Percentiles rank a stretch among this genome's conserved stretches.
Evolutionary conservation across 2,329 filamentous ascomycete species (phyloP).

Genomic region (Cladosporium sp.): DNA sequence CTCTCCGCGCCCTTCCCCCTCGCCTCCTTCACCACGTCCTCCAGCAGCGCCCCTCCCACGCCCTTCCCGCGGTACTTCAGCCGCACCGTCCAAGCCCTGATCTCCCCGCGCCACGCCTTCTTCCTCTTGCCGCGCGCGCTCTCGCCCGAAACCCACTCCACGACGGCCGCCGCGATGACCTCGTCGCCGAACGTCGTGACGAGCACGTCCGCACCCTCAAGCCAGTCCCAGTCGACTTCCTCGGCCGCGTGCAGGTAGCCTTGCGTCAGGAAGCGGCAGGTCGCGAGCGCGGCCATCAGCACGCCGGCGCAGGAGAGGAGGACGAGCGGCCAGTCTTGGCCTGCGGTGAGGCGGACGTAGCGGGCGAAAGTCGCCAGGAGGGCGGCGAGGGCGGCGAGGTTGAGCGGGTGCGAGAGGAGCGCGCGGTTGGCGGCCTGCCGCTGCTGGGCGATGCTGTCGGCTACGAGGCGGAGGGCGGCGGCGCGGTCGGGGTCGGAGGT

Average conservation of each 20-base stretch:
- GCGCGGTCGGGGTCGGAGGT: conserved; percentile 53
- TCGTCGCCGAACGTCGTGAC: conserved; percentile 62
- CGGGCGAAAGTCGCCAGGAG: conserved; percentile 36
- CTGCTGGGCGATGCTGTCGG: conserved; percentile 78
- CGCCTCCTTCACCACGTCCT: conserved; percentile 64
- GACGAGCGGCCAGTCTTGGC: conserved; percentile 48
- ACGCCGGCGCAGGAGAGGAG: conserved; percentile 55
- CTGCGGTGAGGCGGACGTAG: conserved; percentile 32
- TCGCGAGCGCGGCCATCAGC: conserved; percentile 57
- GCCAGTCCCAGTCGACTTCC: conserved; percentile 55
- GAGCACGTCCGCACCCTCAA: conserved; percentile 45
- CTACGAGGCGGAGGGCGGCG: conserved; percentile 64
- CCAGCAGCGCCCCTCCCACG: conserved; percentile 64
- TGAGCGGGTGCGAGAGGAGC: conserved; percentile 57
- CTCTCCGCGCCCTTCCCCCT: conserved; percentile 63
- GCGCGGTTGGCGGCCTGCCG: conserved; percentile 59
- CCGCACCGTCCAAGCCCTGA: conserved; percentile 77
- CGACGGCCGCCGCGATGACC: conserved; percentile 64
- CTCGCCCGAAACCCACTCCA: conserved; percentile 55
- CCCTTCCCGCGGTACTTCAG: conserved; percentile 64
- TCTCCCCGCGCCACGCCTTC: conserved; percentile 59
- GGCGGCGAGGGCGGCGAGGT: conserved; percentile 34
- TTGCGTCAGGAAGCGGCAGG: conserved; percentile 53
- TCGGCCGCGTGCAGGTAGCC: conserved; percentile 61
- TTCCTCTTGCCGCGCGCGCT: conserved; percentile 34